phyloP scores from a whole-genome alignment of 352 stramenopile genomes.

The Phytophthora kernoviae region DNA sequence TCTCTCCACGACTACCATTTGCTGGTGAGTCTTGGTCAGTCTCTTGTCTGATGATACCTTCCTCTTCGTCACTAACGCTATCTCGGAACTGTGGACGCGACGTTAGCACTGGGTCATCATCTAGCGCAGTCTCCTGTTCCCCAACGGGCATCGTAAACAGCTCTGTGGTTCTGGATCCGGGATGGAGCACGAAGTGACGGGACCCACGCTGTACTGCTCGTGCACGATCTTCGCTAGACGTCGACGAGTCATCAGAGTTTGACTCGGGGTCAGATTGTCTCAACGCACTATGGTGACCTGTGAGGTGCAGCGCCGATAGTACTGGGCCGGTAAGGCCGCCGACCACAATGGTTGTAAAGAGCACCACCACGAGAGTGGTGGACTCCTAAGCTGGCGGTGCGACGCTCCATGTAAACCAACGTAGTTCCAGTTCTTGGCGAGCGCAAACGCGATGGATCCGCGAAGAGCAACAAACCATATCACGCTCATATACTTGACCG shows the following conservation, averaged over 20 bases:
- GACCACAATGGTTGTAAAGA: conserved; percentile 88
- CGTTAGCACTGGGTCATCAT: conserved; percentile 52
- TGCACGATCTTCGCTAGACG: conserved; percentile 22
- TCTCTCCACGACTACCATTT: conserved; percentile 35
- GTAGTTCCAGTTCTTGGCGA: conserved; percentile 87
- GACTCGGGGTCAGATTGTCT: conserved; percentile 37
- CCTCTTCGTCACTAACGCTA: conserved; percentile 53
- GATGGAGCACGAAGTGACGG: conserved; percentile 68
- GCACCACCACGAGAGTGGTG: conserved; percentile 83
- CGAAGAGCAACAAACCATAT: conserved; percentile 94
- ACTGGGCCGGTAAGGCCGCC: conserved; percentile 76
- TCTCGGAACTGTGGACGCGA: conserved; percentile 77
- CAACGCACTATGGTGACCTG: conserved; percentile 40
- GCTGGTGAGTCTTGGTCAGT: conserved; percentile 17
- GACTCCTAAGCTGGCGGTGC: conserved; percentile 80
- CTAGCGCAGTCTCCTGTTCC: conserved; percentile 25
- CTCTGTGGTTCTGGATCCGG: conserved; percentile 32
- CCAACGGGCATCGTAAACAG: neutral
- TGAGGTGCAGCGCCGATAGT: conserved; percentile 52
- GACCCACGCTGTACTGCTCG: conserved; percentile 46
- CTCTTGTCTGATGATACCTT: conserved; percentile 8
- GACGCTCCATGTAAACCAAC: conserved; percentile 58
- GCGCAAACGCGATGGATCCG: conserved; percentile 93
- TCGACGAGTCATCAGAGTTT: conserved; percentile 32
- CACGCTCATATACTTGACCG: conserved; percentile 72